These are phyloP conservation scores for Colletotrichum camelliae DNA, from an alignment of 2,329 filamentous ascomycete species.

Conservation along the genomic window DNA sequence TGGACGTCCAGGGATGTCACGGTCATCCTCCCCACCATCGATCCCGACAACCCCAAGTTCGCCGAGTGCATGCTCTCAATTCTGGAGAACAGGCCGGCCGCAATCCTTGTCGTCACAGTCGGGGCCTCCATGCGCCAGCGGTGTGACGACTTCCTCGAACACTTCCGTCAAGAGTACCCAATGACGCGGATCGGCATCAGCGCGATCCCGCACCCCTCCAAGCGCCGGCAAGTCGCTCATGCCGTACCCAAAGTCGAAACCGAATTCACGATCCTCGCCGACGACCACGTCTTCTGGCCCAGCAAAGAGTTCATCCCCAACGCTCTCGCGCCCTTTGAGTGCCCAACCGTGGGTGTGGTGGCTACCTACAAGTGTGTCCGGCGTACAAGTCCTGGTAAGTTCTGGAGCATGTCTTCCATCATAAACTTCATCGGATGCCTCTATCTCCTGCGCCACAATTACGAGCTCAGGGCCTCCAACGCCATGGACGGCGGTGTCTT, in stretches of 20 bases:
- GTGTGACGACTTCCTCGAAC: not conserved
- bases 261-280: conserved; percentile 48
- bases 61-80: conserved; percentile 43
- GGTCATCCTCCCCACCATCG: conserved; percentile 57
- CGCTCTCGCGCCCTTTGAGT: conserved; percentile 48
- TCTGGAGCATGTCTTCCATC: conserved; percentile 34
- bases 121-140: conserved; percentile 28
- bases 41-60: conserved; percentile 47
- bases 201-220: conserved; percentile 42
- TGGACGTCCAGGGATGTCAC: conserved; percentile 47
- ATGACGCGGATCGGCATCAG: conserved; percentile 34
- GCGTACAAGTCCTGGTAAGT: conserved; percentile 34
- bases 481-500: conserved; percentile 64
- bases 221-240: conserved; percentile 51
- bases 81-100: conserved; percentile 40
- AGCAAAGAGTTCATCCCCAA: conserved; percentile 41
- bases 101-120: conserved; percentile 51
- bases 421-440: conserved; percentile 62
- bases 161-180: conserved; percentile 7
- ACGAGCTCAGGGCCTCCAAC: conserved; percentile 61
- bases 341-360: conserved; percentile 55
- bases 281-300: conserved; percentile 61
- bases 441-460: conserved; percentile 69
- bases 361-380: conserved; percentile 61
- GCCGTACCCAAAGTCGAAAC: conserved; percentile 44